These are phyloP conservation scores for Stenogyne calaminthoides DNA, from an alignment of 305 asterid genomes.

Conservation along the genomic window DNA sequence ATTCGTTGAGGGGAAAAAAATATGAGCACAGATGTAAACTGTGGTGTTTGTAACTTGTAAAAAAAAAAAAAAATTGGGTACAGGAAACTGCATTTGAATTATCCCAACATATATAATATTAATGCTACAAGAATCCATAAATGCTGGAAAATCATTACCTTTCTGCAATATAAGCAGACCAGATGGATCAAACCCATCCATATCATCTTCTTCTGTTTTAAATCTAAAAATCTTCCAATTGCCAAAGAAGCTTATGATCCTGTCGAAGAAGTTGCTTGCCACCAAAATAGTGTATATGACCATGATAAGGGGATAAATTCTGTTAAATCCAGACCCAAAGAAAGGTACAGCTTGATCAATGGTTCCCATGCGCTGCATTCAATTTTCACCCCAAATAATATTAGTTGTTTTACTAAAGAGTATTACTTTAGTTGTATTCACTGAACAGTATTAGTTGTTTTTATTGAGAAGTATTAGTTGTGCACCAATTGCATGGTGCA, in stretches of 20 bases:
- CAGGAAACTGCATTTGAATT: too few relatives aligned
- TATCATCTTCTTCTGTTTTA: slow-evolving; percentile 72
- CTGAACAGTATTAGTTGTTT: too few relatives aligned
- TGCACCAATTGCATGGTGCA: too few relatives aligned
- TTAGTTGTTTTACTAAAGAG: too few relatives aligned
- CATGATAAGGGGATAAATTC: slow-evolving; percentile 96
- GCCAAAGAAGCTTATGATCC: slow-evolving; percentile 84
- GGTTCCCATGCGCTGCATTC: slow-evolving; percentile 90
- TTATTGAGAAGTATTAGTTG: too few relatives aligned
- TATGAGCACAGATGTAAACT: neutral
- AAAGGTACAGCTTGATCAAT: slow-evolving; percentile 89
- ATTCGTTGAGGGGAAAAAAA: neutral
- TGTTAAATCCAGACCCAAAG: slow-evolving; percentile 89
- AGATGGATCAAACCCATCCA: slow-evolving; percentile 96
- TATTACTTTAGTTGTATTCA: too few relatives aligned
- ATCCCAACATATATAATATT: neutral
- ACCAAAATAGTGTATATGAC: slow-evolving; percentile 89
- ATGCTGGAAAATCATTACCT: slow-evolving; percentile 47
- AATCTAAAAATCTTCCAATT: slow-evolving; percentile 87
- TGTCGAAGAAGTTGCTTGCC: slow-evolving; percentile 91
- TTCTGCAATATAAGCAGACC: slow-evolving; percentile 90
- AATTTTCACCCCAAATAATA: slow-evolving; percentile 24
- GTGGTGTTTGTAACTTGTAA: neutral
- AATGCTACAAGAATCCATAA: slow-evolving; percentile 12
- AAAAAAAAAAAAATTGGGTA: too few relatives aligned